phyloP scores from a whole-genome alignment of 352 stramenopile species.

The Lagenidium giganteum region DNA sequence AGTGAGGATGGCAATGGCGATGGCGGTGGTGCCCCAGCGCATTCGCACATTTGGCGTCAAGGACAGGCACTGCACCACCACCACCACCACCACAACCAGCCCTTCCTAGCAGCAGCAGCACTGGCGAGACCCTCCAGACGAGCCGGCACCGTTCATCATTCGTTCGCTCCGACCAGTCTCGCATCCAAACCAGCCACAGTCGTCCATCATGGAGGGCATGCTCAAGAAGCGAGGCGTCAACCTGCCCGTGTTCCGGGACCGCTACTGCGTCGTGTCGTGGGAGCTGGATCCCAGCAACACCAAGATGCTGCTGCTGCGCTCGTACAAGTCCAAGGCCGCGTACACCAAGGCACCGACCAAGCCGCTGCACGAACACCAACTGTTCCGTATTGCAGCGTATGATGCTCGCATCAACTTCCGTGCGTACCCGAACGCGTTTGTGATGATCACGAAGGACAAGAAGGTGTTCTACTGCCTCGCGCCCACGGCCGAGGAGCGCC shows the following conservation, averaged over 20 bases:
- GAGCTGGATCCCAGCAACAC: constrained; percentile 23
- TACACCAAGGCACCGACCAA: constrained; percentile 42
- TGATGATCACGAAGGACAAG: constrained; percentile 64
- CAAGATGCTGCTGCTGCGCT: constrained; percentile 64
- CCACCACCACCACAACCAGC: no score
- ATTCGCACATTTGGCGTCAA: no score
- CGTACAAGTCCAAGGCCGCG: constrained; percentile 51
- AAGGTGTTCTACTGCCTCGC: constrained; percentile 76
- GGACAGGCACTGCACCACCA: no score
- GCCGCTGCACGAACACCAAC: constrained; percentile 43
- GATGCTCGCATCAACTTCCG: constrained; percentile 72
- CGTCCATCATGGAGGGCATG: constrained; percentile 49
- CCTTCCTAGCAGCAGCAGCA: no score
- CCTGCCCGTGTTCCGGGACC: constrained; percentile 74
- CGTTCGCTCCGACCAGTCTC: no score
- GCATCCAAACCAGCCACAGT: no score
- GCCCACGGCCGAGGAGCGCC: constrained; percentile 37
- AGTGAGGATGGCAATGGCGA: no score
- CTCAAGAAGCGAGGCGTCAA: constrained; percentile 70
- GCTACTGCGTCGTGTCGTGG: constrained; percentile 75
- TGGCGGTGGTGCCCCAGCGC: no score
- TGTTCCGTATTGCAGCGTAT: constrained; percentile 76
- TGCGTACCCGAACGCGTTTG: constrained; percentile 63
- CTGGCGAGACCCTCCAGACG: no score
- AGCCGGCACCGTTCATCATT: no score